These are phyloP conservation scores for Hydnomerulius pinastri DNA, from an alignment of 768 basidiomycete genomes.

Conservation along the genomic window DNA sequence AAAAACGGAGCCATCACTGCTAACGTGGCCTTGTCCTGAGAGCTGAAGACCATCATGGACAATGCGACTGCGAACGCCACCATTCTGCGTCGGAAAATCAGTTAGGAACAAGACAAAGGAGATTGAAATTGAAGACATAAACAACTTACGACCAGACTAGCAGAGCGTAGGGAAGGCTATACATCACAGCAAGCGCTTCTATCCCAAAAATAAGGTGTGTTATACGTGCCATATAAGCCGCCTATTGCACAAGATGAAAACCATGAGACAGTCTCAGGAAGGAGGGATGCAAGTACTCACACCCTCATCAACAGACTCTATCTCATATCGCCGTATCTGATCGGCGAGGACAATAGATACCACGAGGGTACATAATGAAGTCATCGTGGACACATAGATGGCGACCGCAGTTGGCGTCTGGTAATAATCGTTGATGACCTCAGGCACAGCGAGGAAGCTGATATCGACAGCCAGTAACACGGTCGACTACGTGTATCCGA, in stretches of 20 bases:
- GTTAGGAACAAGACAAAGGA: neutral
- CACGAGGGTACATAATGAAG: conserved; percentile 36
- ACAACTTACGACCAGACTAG: conserved; percentile 32
- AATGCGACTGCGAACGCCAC: conserved; percentile 26
- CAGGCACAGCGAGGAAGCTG: conserved; percentile 53
- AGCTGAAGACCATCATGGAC: conserved; percentile 22
- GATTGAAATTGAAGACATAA: neutral
- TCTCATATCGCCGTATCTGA: conserved; percentile 11
- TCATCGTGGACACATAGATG: conserved; percentile 40
- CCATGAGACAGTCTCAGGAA: neutral
- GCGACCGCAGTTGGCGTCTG: conserved; percentile 26
- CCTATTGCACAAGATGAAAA: conserved; percentile 13
- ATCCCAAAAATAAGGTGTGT: conserved; percentile 18
- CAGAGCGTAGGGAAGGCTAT: conserved; percentile 32
- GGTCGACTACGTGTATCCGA: conserved; percentile 38
- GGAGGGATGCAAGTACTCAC: neutral
- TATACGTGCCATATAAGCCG: conserved; percentile 22
- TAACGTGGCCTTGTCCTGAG: conserved; percentile 11
- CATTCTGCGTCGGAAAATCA: conserved; percentile 15
- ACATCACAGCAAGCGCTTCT: conserved; percentile 31
- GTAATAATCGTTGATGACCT: conserved; percentile 22
- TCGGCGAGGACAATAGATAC: conserved; percentile 34
- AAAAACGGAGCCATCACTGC: neutral
- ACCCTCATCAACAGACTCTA: neutral
- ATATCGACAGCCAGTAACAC: conserved; percentile 56